These are phyloP conservation scores for Noccaea bulbosa DNA, from an alignment of 345 rosid genomes.

Conservation along the genomic window DNA sequence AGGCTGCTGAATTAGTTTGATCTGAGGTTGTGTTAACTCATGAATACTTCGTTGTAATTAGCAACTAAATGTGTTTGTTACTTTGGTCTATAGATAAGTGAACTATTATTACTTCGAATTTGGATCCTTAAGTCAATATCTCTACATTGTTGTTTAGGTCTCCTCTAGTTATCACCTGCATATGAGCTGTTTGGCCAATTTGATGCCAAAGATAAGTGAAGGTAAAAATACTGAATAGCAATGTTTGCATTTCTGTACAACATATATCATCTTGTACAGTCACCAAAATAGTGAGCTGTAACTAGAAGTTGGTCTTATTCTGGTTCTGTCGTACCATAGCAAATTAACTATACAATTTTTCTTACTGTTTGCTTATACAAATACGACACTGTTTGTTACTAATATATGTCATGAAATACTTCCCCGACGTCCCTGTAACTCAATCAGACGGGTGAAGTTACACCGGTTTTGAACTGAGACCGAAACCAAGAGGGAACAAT, in stretches of 20 bases:
- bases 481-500: constrained; percentile 72
- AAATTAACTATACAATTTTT: not conserved
- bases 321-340: not conserved
- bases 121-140: constrained; percentile 4
- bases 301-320: not conserved
- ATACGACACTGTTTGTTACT: constrained; percentile 2
- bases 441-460: constrained; percentile 18
- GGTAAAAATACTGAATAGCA: not conserved
- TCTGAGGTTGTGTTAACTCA: constrained; percentile 10
- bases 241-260: not conserved
- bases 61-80: constrained; percentile 25
- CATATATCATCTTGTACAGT: no score
- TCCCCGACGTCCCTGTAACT: not conserved
- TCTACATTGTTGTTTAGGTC: not conserved
- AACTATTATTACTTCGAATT: not conserved
- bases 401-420: not conserved
- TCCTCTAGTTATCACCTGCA: not conserved
- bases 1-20: constrained; percentile 51
- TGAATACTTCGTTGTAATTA: constrained; percentile 36
- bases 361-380: constrained; percentile 15
- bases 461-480: constrained; percentile 45
- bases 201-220: not conserved
- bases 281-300: not conserved
- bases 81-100: constrained; percentile 15
- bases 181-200: not conserved